Evolutionary conservation across 176 grass and related monocot species (phyloP).

Genomic region (Lolium perenne): DNA sequence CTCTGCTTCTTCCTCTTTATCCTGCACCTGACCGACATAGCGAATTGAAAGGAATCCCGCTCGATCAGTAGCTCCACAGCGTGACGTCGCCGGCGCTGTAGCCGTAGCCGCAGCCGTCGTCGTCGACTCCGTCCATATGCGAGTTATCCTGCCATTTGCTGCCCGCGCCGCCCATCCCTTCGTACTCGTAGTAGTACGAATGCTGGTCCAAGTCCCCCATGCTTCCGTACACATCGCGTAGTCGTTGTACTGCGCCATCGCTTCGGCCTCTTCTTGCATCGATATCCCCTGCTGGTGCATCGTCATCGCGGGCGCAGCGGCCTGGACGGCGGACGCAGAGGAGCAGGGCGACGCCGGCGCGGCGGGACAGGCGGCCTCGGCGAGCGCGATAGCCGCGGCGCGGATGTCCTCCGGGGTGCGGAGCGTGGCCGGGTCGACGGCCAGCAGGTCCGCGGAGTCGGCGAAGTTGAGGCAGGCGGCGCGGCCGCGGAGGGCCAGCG

Average conservation of each 20-base stretch:
- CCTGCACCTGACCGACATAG: neutral
- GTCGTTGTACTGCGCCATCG: constrained; percentile 27
- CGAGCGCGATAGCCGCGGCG: constrained; percentile 68
- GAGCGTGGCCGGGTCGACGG: no score
- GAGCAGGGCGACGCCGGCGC: no score
- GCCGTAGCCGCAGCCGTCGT: neutral
- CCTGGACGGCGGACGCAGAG: neutral
- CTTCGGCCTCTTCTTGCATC: neutral
- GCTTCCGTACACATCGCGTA: constrained; percentile 28
- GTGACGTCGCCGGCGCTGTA: constrained; percentile 50
- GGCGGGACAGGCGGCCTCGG: constrained; percentile 44
- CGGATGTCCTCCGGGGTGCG: constrained; percentile 49
- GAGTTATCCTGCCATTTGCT: constrained; percentile 28
- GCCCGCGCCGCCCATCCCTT: neutral
- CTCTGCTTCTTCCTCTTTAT: neutral
- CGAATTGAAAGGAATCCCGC: neutral
- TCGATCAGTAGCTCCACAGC: constrained; percentile 67
- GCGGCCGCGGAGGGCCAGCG: constrained; percentile 67
- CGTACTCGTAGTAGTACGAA: no score
- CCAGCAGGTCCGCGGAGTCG: constrained; percentile 50
- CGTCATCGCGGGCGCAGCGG: neutral
- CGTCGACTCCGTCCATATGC: constrained; percentile 50
- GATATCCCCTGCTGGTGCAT: neutral
- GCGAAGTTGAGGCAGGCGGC: constrained; percentile 95
- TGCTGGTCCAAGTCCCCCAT: constrained; percentile 30